Conservation (phyloP, 176 grass and related monocot genomes). For the Bonia amplexicaulis region DNA sequence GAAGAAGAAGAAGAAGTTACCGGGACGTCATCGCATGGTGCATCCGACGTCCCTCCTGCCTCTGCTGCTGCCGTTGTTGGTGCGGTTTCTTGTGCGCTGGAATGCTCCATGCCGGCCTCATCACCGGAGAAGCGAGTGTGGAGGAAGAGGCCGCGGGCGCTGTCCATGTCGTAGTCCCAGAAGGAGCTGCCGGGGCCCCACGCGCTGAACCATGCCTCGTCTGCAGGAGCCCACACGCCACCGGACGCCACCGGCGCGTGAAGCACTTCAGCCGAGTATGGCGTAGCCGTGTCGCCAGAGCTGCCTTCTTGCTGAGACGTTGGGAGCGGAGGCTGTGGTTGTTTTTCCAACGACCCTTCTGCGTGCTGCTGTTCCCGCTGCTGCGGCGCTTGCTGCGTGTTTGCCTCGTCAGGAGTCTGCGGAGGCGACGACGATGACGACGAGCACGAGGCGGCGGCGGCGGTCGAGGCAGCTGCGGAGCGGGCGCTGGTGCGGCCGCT, state of each 20-base stretch:
- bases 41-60: background rate
- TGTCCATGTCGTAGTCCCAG: constrained; percentile 90
- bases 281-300: background rate
- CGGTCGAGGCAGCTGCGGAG: background rate
- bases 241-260: constrained; percentile 15
- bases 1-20: constrained; percentile 40
- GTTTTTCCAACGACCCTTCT: constrained; percentile 1
- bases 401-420: constrained; percentile 35
- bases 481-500: constrained; percentile 34
- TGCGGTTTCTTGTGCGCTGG: background rate
- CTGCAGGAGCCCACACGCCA: constrained; percentile 57
- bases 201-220: constrained; percentile 75
- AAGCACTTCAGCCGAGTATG: background rate
- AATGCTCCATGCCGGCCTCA: constrained; percentile 7
- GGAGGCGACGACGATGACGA: constrained; percentile 45
- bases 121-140: constrained; percentile 56
- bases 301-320: constrained; percentile 2
- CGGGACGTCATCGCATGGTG: constrained; percentile 29
- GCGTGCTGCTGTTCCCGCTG: background rate
- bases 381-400: background rate
- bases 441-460: constrained; percentile 31
- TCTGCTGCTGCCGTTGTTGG: background rate
- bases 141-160: constrained; percentile 55
- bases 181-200: constrained; percentile 84
- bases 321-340: background rate